A percentile compares a stretch with the other conserved stretches of the same genome.
phyloP scores from a whole-genome alignment of 192 early-diverging fungal genomes.

The Coemansia sp. region DNA sequence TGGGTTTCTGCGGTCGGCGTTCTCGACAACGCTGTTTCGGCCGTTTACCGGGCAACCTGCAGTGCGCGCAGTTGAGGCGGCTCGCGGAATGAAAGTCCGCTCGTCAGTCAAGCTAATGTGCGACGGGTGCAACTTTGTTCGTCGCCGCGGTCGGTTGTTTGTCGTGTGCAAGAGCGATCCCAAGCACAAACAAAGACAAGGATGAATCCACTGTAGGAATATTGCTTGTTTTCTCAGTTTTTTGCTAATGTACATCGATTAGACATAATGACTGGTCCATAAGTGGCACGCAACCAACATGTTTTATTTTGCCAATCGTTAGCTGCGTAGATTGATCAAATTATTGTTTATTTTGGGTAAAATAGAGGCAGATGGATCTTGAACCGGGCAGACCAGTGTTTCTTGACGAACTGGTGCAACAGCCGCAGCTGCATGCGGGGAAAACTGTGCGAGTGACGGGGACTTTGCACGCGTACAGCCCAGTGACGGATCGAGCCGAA shows the following conservation, averaged over 20 bases:
- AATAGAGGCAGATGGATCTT: conserved; percentile 37
- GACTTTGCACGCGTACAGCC: conserved; percentile 30
- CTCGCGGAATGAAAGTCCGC: conserved; percentile 82
- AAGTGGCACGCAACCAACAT: too few species aligned
- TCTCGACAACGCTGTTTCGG: conserved; percentile 34
- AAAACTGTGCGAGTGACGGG: conserved; percentile 38
- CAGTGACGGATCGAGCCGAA: conserved; percentile 18
- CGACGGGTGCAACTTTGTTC: conserved; percentile 84
- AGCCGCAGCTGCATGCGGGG: not conserved
- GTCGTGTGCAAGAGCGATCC: conserved; percentile 89
- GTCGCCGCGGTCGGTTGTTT: conserved; percentile 79
- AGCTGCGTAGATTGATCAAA: not conserved
- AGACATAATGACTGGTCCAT: too few species aligned
- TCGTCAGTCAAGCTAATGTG: conserved; percentile 89
- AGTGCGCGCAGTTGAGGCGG: conserved; percentile 9
- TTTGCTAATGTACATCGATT: not conserved
- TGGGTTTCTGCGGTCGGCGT: conserved; percentile 23
- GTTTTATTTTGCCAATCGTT: too few species aligned
- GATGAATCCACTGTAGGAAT: conserved; percentile 2
- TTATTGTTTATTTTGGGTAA: conserved; percentile 25
- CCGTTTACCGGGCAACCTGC: conserved; percentile 30
- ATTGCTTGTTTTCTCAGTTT: not conserved
- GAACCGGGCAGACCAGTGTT: conserved; percentile 44
- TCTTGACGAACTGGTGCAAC: conserved; percentile 35
- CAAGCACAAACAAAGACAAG: conserved; percentile 91